These are phyloP conservation scores for Aureobasidium vineae DNA, from an alignment of 2,329 filamentous ascomycete species.

Conservation along the genomic window DNA sequence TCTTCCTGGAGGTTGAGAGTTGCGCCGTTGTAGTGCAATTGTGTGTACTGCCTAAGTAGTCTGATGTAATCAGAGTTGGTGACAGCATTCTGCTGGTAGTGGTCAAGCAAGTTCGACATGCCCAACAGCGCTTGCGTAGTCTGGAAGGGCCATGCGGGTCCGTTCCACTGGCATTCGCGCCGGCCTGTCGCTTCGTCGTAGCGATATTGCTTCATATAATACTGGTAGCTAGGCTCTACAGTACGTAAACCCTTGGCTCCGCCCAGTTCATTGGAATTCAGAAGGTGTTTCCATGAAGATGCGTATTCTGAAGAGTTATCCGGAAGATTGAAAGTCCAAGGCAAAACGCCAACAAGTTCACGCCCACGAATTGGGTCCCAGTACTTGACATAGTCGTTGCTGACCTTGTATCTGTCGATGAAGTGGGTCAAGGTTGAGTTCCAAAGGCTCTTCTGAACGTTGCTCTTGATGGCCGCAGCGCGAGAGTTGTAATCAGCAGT, in stretches of 20 bases:
- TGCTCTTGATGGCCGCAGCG: constrained; percentile 41
- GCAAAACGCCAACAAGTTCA: constrained; percentile 47
- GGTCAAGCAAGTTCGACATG: constrained; percentile 46
- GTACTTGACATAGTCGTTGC: constrained; percentile 43
- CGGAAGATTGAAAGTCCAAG: constrained; percentile 46
- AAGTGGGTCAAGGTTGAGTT: constrained; percentile 48
- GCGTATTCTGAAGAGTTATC: constrained; percentile 43
- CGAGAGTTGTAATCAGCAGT: constrained; percentile 30
- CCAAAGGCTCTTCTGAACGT: constrained; percentile 45
- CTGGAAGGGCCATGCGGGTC: constrained; percentile 48
- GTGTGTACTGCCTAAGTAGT: constrained; percentile 43
- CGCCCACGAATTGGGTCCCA: constrained; percentile 46
- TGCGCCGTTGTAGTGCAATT: constrained; percentile 43
- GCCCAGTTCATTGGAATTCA: constrained; percentile 39
- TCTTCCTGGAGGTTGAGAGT: constrained; percentile 46
- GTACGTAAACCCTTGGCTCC: constrained; percentile 44
- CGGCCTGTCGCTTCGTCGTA: constrained; percentile 38
- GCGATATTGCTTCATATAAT: constrained; percentile 48
- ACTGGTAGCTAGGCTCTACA: constrained; percentile 47
- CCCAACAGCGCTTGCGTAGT: constrained; percentile 44
- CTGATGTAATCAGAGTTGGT: constrained; percentile 40
- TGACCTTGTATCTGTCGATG: constrained; percentile 45
- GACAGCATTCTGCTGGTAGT: constrained; percentile 40
- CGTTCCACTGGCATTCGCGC: constrained; percentile 49
- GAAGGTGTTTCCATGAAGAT: constrained; percentile 41